Conservation (phyloP, 2,329 filamentous ascomycete genomes). For the Beauveria varroae region DNA sequence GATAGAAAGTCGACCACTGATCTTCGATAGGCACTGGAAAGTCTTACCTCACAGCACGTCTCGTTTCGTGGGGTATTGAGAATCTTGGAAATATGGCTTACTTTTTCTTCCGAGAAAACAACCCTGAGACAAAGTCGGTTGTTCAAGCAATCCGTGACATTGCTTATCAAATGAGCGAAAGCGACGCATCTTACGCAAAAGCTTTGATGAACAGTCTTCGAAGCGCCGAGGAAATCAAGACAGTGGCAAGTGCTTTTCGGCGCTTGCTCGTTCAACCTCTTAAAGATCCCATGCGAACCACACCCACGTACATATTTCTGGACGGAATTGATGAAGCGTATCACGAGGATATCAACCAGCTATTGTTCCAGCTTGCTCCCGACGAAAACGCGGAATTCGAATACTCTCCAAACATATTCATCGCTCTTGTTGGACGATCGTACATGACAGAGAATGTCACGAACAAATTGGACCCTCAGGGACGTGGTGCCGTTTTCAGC, state of each 20-base stretch:
- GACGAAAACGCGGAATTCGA: conserved; percentile 16
- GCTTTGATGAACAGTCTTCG: conserved; percentile 27
- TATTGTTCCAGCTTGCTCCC: conserved; percentile 28
- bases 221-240: conserved; percentile 34
- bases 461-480: conserved; percentile 25
- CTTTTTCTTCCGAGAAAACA: conserved; percentile 42
- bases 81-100: conserved; percentile 31
- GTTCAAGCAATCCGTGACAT: conserved; percentile 37
- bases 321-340: conserved; percentile 41
- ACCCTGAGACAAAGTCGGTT: conserved; percentile 37
- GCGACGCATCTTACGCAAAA: conserved; percentile 37
- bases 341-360: conserved; percentile 27
- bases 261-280: conserved; percentile 33
- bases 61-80: conserved; percentile 33
- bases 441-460: conserved; percentile 32
- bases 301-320: conserved; percentile 35
- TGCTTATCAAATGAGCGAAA: conserved; percentile 39
- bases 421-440: conserved; percentile 35
- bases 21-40: conserved; percentile 32
- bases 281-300: conserved; percentile 21
- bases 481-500: conserved; percentile 24
- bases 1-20: not conserved
- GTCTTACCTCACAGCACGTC: conserved; percentile 35
- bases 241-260: conserved; percentile 35
- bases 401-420: conserved; percentile 22